Evolutionary conservation across 192 early-diverging fungal genomes (phyloP).

Genomic region (Coemansia sp.): DNA sequence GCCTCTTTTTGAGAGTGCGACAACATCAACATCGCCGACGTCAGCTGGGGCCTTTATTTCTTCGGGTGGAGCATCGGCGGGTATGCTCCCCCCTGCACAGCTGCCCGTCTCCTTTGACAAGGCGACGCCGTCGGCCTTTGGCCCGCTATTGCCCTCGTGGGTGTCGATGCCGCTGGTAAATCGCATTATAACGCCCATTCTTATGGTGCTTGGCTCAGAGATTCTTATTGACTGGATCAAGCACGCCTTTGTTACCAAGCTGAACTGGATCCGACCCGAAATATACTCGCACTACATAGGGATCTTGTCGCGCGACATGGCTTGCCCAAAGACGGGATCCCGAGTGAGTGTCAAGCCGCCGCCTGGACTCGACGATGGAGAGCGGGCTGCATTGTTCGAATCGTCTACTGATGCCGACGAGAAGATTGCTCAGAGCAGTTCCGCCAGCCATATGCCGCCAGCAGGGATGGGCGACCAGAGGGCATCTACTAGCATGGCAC

Average conservation of each 20-base stretch:
- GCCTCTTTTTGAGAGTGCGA: slow-evolving; percentile 39
- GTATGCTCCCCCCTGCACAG: slow-evolving; percentile 33
- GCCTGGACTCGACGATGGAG: neutral
- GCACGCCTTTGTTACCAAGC: slow-evolving; percentile 97
- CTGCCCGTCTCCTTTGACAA: slow-evolving; percentile 40
- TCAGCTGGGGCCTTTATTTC: neutral
- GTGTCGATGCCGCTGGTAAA: slow-evolving; percentile 65
- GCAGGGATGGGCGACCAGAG: neutral
- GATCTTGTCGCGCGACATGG: slow-evolving; percentile 85
- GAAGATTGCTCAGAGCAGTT: slow-evolving; percentile 8
- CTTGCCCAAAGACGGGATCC: slow-evolving; percentile 40
- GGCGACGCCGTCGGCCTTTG: slow-evolving; percentile 56
- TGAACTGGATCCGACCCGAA: slow-evolving; percentile 87
- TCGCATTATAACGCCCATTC: slow-evolving; percentile 71
- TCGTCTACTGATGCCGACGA: slow-evolving; percentile 10
- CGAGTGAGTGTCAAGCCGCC: neutral
- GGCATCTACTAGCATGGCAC: neutral
- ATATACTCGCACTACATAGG: slow-evolving; percentile 87
- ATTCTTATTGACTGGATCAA: slow-evolving; percentile 96
- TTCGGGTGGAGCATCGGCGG: neutral
- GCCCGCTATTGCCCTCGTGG: slow-evolving; percentile 64
- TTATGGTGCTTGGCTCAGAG: slow-evolving; percentile 87
- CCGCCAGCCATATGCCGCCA: neutral
- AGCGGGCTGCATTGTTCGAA: too few relatives aligned
- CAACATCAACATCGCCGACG: slow-evolving; percentile 10